A percentile compares a stretch with the other conserved stretches of the same genome.
phyloP scores from a whole-genome alignment of 257 asterid species.

The Cynanchum wilfordii region DNA sequence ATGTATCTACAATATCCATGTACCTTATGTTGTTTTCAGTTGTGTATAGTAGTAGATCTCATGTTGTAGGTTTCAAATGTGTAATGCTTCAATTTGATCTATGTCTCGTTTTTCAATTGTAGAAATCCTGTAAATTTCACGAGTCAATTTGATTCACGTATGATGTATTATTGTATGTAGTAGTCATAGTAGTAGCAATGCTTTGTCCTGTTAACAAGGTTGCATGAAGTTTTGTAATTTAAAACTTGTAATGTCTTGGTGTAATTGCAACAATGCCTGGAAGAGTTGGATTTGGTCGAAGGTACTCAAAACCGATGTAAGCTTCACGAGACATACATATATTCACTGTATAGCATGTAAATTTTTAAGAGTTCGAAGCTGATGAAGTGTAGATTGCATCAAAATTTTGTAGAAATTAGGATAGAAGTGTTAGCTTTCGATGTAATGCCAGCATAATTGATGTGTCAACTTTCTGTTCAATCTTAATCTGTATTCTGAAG shows the following conservation, averaged over 20 bases:
- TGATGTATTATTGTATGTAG: slow-evolving; percentile 2
- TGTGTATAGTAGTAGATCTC: slow-evolving; percentile 12
- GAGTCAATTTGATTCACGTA: slow-evolving; percentile 13
- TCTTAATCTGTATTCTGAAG: not conserved
- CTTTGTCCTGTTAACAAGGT: slow-evolving; percentile 6
- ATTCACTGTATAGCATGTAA: slow-evolving; percentile 2
- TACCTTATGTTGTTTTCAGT: slow-evolving; percentile 1
- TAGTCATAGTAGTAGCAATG: not conserved
- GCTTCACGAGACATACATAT: slow-evolving; percentile 7
- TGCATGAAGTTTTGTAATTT: not conserved
- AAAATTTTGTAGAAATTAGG: slow-evolving; percentile 9
- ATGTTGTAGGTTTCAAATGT: slow-evolving; percentile 21
- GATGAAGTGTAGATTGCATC: not conserved
- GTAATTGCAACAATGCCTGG: slow-evolving; percentile 14
- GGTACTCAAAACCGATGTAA: not conserved
- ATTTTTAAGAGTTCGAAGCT: not conserved
- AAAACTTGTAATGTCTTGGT: slow-evolving; percentile 20
- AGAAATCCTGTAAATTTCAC: slow-evolving; percentile 24
- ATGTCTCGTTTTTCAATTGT: slow-evolving; percentile 19
- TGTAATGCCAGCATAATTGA: slow-evolving; percentile 7
- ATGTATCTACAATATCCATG: slow-evolving; percentile 2
- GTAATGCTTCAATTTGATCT: slow-evolving; percentile 8
- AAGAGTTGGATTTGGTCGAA: slow-evolving; percentile 19
- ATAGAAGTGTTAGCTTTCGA: not conserved
- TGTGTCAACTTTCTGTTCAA: slow-evolving; percentile 8